Base-by-base conservation (phyloP, 208 protist species). In the Leishmania martiniquensis region DNA sequence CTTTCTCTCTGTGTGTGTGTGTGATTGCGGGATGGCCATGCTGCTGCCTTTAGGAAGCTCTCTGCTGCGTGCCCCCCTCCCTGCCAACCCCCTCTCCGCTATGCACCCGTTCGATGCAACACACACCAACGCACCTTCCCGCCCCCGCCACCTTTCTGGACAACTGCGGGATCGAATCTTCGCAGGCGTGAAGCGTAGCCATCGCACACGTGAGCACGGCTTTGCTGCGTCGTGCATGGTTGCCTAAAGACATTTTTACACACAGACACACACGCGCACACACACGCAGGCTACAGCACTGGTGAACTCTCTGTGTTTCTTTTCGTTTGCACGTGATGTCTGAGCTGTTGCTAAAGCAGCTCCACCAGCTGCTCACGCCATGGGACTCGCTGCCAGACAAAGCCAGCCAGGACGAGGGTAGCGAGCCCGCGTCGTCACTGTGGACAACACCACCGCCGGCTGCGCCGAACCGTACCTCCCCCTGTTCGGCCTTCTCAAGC, bases 281-380 rank as follows among this genome's bases (percentile, higher is more conserved):
- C 25, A 44, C 47, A 54, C n/a, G 13, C 32, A 20, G 32, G 32
- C 22, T 29, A 42, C 42, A 20, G 42, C 70, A 9, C 20, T 49
- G 17, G 32, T 37, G 10, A 32, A 32, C 37, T 39, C 3, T 60
- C 22, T 74, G 7, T 25, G 39, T 44, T 52, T n/a, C n/a, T 20
- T 22, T 22, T 2, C 4, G 70, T 20, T 22, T 22, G 2, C 4
- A 52, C 70, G 44, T 55, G 29, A 83, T 83, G 79, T 83, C 79
- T 13, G 79, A 79, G 29, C 67, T 83, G 49, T 65, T 94, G 47
- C 74, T 89, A 37, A 44, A 83, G 45, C 90, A 94, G 65, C 69
- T 94, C 25, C 77, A 87, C 47, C 87, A 92, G 80, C 81, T 94
- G 17, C 82, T 94, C 22, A 80, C 76, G 20, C 74, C 86, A 34